Conservation (phyloP, 2,329 filamentous ascomycete genomes). For the Emmonsiellopsis sp. region DNA sequence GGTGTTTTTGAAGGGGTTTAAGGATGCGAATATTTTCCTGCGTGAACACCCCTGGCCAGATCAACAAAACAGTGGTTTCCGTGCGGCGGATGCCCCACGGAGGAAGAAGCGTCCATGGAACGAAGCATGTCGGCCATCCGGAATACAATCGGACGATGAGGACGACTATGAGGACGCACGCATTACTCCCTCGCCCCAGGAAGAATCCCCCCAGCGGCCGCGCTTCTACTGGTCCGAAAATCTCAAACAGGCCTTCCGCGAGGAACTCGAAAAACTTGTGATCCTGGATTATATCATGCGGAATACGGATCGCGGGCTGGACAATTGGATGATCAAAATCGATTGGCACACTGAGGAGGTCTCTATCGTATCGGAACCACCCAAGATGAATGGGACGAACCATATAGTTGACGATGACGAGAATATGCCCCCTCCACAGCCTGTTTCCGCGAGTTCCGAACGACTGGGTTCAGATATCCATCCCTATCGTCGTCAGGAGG, state of each 20-base stretch:
- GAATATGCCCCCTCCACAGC: slow-evolving; percentile 47
- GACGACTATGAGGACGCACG: slow-evolving; percentile 47
- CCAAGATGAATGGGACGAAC: slow-evolving; percentile 46
- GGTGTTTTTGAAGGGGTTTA: slow-evolving; percentile 92
- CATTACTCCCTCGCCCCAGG: slow-evolving; percentile 34
- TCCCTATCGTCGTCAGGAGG: slow-evolving; percentile 69
- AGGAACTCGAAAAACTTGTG: slow-evolving; percentile 93
- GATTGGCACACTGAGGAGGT: slow-evolving; percentile 77
- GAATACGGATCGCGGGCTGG: slow-evolving; percentile 90
- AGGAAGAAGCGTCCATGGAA: slow-evolving; percentile 67
- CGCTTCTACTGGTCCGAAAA: slow-evolving; percentile 77
- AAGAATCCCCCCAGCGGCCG: slow-evolving; percentile 35
- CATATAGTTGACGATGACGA: slow-evolving; percentile 41
- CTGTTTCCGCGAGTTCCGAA: slow-evolving; percentile 47
- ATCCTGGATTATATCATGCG: slow-evolving; percentile 99
- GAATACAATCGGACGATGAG: slow-evolving; percentile 51
- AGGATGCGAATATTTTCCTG: slow-evolving; percentile 92
- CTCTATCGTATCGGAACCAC: slow-evolving; percentile 79
- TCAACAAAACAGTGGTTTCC: slow-evolving; percentile 62
- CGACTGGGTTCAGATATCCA: slow-evolving; percentile 21
- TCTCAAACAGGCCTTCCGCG: slow-evolving; percentile 83
- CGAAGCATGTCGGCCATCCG: slow-evolving; percentile 67
- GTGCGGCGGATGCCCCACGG: slow-evolving; percentile 56
- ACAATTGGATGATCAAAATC: slow-evolving; percentile 99
- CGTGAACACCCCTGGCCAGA: slow-evolving; percentile 96